phyloP scores from a whole-genome alignment of 2,329 filamentous ascomycete species.

The Diaporthe batatas region DNA sequence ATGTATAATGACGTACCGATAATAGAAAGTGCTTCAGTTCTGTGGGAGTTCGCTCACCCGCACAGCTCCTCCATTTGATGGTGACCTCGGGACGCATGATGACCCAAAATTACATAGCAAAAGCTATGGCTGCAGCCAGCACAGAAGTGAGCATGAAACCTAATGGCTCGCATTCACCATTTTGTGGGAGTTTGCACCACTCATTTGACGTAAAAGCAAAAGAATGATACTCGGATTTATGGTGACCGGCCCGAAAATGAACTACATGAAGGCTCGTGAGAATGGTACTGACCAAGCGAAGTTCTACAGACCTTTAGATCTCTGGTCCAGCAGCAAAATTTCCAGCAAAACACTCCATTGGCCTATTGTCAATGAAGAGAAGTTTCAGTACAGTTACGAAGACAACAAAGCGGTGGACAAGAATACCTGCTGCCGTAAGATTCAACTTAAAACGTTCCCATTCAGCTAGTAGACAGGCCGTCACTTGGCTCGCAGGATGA shows the following conservation, averaged over 20 bases:
- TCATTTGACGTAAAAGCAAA: no score
- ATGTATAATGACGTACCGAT: neutral
- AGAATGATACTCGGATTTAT: neutral
- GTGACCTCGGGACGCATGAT: neutral
- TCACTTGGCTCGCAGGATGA: neutral
- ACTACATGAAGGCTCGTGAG: neutral
- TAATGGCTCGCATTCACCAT: neutral
- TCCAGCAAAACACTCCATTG: no score
- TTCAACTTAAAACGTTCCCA: neutral
- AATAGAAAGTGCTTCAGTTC: neutral
- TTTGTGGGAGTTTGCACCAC: neutral
- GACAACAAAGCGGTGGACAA: neutral
- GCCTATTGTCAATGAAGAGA: neutral
- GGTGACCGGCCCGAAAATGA: neutral
- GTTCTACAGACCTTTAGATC: neutral
- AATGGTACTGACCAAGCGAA: no score
- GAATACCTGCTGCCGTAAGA: no score
- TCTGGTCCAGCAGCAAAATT: neutral
- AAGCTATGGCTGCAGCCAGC: neutral
- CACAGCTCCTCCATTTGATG: neutral
- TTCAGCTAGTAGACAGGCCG: neutral
- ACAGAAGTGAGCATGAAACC: neutral
- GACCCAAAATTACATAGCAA: neutral
- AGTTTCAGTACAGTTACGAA: neutral
- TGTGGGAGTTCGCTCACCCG: neutral